Evolutionary conservation across 73 alveolate species (phyloP).

Genomic region (Paramecium caudatum): DNA sequence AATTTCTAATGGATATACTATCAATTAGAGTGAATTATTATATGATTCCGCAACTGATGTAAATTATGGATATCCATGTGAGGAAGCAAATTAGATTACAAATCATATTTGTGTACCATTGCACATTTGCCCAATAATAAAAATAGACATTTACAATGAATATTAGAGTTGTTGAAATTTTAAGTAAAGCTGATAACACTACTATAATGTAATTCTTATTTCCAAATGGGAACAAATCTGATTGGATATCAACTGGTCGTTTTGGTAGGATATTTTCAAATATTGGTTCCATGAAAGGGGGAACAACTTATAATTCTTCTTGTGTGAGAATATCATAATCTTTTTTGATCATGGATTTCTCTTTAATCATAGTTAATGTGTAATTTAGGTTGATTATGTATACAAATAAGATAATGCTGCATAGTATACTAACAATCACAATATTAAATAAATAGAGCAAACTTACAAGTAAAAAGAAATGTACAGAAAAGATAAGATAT

Average conservation of each 20-base stretch:
- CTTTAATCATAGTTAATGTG: slow-evolving; percentile 2
- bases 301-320: slow-evolving; percentile 3
- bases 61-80: background rate
- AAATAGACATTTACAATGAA: background rate
- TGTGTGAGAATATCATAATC: slow-evolving; percentile 3
- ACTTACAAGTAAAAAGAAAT: background rate
- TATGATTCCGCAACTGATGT: background rate
- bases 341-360: background rate
- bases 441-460: background rate
- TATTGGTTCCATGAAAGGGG: slow-evolving; percentile 36
- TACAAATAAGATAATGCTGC: background rate
- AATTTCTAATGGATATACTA: background rate
- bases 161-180: background rate
- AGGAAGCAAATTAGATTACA: background rate
- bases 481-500: background rate
- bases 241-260: slow-evolving; percentile 4
- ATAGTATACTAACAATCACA: slow-evolving; percentile 9
- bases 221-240: slow-evolving; percentile 14
- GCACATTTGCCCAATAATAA: background rate
- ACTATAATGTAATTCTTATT: background rate
- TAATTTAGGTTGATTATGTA: background rate
- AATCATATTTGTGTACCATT: background rate
- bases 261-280: slow-evolving; percentile 14
- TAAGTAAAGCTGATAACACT: background rate
- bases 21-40: background rate